A percentile compares a stretch with the other conserved stretches of the same genome.
Conservation (phyloP, 148 eudicot species). For the Chenopodium suecicum region DNA sequence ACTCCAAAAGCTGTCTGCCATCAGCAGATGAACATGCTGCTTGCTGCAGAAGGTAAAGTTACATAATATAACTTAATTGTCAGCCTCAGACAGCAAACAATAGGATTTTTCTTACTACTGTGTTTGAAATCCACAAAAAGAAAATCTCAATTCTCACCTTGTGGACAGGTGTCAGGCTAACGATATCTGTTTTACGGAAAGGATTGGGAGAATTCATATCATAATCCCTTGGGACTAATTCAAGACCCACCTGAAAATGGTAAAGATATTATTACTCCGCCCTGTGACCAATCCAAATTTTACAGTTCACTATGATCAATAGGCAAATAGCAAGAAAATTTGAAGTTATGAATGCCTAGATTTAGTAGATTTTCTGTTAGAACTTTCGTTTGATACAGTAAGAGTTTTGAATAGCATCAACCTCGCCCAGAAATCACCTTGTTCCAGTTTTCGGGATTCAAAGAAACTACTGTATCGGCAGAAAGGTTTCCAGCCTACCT, state of each 20-base stretch:
- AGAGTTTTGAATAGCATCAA: not conserved
- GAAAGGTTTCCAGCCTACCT: not conserved
- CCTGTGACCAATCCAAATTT: not conserved
- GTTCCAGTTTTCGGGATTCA: not conserved
- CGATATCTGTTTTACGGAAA: constrained; percentile 69
- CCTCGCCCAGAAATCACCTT: not conserved
- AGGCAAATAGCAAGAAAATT: not conserved
- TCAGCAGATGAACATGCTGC: constrained; percentile 99
- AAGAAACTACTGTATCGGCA: not conserved
- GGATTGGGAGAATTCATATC: constrained; percentile 91
- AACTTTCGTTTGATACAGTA: not conserved
- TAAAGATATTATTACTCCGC: constrained; percentile 5
- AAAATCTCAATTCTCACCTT: constrained; percentile 60
- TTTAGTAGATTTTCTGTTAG: constrained; percentile 1
- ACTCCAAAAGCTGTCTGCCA: constrained; percentile 96
- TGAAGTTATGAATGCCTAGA: constrained; percentile 2
- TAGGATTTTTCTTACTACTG: not conserved
- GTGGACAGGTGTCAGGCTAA: constrained; percentile 90
- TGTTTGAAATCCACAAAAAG: constrained; percentile 6
- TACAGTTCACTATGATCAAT: not conserved
- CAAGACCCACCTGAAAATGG: constrained; percentile 79
- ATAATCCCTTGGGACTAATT: constrained; percentile 92
- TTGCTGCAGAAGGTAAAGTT: constrained; percentile 60
- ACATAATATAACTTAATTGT: not conserved
- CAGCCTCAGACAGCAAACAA: constrained; percentile 17